Evolutionary conservation across 1,139 yeast species (phyloP).

Genomic region (Protomyces inouyei): DNA sequence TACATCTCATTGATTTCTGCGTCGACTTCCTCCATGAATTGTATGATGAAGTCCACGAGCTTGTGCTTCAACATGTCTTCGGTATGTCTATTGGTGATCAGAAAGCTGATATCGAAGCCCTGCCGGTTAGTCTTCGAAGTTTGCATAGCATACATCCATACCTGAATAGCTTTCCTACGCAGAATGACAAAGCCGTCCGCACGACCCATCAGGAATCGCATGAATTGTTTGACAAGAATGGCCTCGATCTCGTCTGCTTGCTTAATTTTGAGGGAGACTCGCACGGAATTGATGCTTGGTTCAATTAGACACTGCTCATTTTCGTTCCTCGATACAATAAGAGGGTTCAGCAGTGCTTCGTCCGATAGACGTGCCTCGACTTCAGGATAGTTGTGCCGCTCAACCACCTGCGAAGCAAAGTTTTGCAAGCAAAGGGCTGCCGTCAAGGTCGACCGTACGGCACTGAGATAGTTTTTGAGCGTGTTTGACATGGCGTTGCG

Average conservation of each 20-base stretch:
- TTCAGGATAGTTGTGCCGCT: conserved; percentile 96
- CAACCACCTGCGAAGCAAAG: conserved; percentile 91
- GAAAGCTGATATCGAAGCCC: conserved; percentile 89
- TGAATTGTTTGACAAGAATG: conserved; percentile 87
- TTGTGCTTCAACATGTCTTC: conserved; percentile 94
- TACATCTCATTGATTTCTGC: conserved; percentile 95
- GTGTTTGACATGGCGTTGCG: conserved; percentile 53
- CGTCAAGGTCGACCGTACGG: conserved; percentile 87
- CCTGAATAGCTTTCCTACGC: conserved; percentile 78
- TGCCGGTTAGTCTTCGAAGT: conserved; percentile 2
- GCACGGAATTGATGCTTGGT: conserved; percentile 79
- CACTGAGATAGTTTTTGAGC: conserved; percentile 85
- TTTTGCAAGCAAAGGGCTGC: conserved; percentile 94
- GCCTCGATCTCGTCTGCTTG: conserved; percentile 97
- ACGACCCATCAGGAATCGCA: conserved; percentile 87
- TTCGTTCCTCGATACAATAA: conserved; percentile 88
- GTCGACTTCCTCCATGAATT: conserved; percentile 97
- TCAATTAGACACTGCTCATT: conserved; percentile 89
- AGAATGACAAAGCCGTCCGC: conserved; percentile 91
- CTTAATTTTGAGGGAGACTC: conserved; percentile 86
- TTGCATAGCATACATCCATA: conserved; percentile 24
- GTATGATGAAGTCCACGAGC: conserved; percentile 91
- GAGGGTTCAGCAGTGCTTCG: conserved; percentile 81
- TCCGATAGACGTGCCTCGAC: conserved; percentile 77
- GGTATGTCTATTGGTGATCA: conserved; percentile 89